Percentiles rank a stretch among this genome's conserved stretches.
phyloP scores from a whole-genome alignment of 2,329 filamentous ascomycete genomes.

The Aspergillus piperis region DNA sequence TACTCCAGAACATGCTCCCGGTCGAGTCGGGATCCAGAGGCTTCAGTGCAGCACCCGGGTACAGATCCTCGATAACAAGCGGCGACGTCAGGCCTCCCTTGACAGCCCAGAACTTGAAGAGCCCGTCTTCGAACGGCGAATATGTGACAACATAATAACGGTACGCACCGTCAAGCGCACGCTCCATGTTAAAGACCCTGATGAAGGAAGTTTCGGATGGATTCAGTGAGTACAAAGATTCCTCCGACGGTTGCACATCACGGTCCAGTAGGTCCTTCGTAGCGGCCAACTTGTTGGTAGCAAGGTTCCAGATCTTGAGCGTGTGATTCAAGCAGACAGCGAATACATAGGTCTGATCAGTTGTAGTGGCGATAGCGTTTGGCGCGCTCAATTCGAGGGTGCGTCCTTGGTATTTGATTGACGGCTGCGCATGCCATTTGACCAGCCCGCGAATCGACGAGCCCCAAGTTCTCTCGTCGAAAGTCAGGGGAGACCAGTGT shows the following conservation, averaged over 20 bases:
- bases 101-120: slow-evolving; percentile 92
- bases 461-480: slow-evolving; percentile 52
- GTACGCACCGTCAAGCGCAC: slow-evolving; percentile 48
- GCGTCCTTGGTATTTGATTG: slow-evolving; percentile 45
- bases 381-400: slow-evolving; percentile 46
- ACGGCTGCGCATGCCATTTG: slow-evolving; percentile 46
- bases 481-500: slow-evolving; percentile 49
- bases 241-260: slow-evolving; percentile 65
- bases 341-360: slow-evolving; percentile 59
- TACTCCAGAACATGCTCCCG: slow-evolving; percentile 74
- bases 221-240: slow-evolving; percentile 74
- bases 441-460: slow-evolving; percentile 51
- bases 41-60: slow-evolving; percentile 62
- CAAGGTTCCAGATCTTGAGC: slow-evolving; percentile 84
- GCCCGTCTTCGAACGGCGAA: slow-evolving; percentile 80
- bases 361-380: slow-evolving; percentile 48
- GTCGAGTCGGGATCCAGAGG: slow-evolving; percentile 65
- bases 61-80: slow-evolving; percentile 70
- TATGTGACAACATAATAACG: slow-evolving; percentile 73
- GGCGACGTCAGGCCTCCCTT: slow-evolving; percentile 60
- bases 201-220: slow-evolving; percentile 77
- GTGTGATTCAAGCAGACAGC: slow-evolving; percentile 88
- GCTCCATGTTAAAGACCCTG: slow-evolving; percentile 64
- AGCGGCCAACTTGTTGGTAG: slow-evolving; percentile 74
- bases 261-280: slow-evolving; percentile 76